Evolutionary conservation across 441 rosid genomes (phyloP).

Genomic region (Gossypium davidsonii): DNA sequence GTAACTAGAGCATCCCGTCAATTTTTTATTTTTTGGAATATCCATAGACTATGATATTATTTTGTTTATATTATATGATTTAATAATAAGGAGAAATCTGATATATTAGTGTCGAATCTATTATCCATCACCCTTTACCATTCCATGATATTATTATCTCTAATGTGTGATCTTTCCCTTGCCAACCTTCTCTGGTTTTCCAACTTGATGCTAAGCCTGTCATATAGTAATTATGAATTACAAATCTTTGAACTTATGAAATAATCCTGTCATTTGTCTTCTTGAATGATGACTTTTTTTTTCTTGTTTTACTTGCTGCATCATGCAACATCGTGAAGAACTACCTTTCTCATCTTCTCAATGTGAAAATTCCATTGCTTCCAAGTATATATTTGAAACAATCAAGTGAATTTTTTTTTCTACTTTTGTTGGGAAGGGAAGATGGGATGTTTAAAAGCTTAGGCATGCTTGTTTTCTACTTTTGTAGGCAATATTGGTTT

Average conservation of each 20-base stretch:
- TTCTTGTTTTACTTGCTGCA: conserved; percentile 30
- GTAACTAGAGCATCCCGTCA: background rate
- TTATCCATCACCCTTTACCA: background rate
- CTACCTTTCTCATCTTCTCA: conserved; percentile 65
- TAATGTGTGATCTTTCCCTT: background rate
- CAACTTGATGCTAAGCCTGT: background rate
- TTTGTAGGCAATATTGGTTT: background rate
- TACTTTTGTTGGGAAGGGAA: background rate
- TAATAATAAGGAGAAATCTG: background rate
- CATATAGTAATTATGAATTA: background rate
- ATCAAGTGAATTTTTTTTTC: background rate
- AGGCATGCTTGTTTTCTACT: background rate
- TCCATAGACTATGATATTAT: background rate
- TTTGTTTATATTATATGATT: background rate
- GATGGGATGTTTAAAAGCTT: background rate
- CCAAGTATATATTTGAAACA: conserved; percentile 39
- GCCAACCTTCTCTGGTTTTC: background rate
- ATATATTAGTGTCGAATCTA: background rate
- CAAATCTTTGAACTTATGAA: background rate
- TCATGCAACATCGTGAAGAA: conserved; percentile 88
- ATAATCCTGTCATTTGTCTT: background rate
- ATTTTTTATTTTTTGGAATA: background rate
- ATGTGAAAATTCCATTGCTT: conserved; percentile 72
- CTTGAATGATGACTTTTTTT: conserved; percentile 7
- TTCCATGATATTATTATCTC: background rate